Conservation (phyloP, 176 grass and related monocot species). For the Ampelocalamus luodianensis region DNA sequence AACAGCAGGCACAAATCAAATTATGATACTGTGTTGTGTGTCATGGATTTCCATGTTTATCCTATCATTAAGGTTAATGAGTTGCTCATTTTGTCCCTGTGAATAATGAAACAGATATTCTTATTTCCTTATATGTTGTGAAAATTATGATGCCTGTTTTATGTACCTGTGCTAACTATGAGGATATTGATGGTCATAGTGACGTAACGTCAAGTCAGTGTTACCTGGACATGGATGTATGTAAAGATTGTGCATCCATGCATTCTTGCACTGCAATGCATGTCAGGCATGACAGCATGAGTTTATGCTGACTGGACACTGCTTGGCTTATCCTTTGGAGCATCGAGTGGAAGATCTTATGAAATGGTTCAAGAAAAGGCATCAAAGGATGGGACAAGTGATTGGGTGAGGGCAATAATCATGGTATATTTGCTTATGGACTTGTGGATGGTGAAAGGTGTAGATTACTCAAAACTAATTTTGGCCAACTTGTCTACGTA, state of each 20-base stretch:
- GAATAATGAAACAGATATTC: neutral
- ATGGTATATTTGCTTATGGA: neutral
- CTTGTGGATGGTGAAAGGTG: neutral
- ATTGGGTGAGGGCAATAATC: neutral
- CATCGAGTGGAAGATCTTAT: neutral
- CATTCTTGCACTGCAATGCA: neutral
- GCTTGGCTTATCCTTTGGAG: slow-evolving; percentile 4
- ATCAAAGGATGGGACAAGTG: neutral
- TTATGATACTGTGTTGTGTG: neutral
- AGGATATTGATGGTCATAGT: neutral
- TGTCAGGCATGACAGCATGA: neutral
- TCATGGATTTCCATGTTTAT: neutral
- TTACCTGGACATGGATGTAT: neutral
- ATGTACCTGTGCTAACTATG: neutral
- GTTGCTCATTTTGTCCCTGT: neutral
- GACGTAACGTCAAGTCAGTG: neutral
- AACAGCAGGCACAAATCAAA: neutral
- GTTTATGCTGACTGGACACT: neutral
- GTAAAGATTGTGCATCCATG: neutral
- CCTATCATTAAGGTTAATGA: neutral
- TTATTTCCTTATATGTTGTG: neutral
- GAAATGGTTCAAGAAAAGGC: neutral
- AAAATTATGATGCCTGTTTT: too few species aligned
- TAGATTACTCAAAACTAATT: neutral
- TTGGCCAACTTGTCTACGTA: neutral